Conservation (phyloP, 2,329 filamentous ascomycete genomes). For the Zasmidium angulare region DNA sequence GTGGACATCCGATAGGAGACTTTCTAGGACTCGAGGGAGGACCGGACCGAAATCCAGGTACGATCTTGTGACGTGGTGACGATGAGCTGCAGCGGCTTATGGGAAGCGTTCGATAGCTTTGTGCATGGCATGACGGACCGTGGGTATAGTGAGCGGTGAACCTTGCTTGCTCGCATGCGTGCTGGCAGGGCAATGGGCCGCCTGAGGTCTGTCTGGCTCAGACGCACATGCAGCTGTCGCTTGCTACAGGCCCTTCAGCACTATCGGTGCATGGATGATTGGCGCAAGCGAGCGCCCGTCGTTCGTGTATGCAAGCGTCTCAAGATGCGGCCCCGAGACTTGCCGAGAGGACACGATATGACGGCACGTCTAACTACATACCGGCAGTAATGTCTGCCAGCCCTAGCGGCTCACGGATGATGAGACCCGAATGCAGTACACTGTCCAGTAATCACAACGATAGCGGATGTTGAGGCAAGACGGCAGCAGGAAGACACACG, state of each 20-base stretch:
- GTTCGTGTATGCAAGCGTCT: not conserved
- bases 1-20: not conserved
- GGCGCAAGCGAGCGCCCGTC: not conserved
- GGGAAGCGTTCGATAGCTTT: too few relatives aligned
- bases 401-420: not conserved
- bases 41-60: not conserved
- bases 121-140: too few relatives aligned
- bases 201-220: too few relatives aligned
- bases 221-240: too few relatives aligned
- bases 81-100: not conserved
- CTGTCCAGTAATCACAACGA: not conserved
- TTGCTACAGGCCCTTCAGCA: too few relatives aligned
- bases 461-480: not conserved
- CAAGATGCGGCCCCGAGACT: not conserved
- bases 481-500: not conserved
- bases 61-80: not conserved
- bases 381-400: not conserved
- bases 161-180: not conserved
- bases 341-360: not conserved
- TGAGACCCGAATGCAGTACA: not conserved
- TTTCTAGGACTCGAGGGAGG: not conserved
- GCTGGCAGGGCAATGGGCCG: not conserved
- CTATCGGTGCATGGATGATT: too few relatives aligned
- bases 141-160: not conserved
- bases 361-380: not conserved